Evolutionary conservation across 1,284 basidiomycete species (phyloP).

Genomic region (Termitomyces sp.): DNA sequence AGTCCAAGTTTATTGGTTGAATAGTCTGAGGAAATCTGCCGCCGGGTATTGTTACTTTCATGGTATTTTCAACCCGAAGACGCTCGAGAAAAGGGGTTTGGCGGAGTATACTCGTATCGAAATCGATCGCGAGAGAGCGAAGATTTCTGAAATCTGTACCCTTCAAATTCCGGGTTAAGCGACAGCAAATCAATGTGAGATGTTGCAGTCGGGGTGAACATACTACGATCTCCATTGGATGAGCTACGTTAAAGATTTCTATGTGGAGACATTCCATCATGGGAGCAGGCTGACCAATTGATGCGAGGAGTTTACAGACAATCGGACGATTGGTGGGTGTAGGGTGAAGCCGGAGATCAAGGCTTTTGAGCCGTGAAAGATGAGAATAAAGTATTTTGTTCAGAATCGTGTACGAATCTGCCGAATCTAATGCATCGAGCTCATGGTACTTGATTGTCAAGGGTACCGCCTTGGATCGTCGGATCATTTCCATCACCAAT

Average conservation of each 20-base stretch:
- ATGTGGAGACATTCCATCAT: background rate
- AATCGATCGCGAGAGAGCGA: background rate
- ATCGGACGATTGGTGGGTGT: background rate
- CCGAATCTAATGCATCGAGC: background rate
- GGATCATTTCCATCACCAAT: slow-evolving; percentile 6
- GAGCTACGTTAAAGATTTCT: no score
- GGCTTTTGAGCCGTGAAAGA: background rate
- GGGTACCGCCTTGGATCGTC: background rate
- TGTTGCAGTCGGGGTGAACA: background rate
- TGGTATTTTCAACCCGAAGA: background rate
- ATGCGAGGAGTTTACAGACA: background rate
- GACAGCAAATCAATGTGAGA: background rate
- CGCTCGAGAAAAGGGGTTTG: background rate
- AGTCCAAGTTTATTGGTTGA: background rate
- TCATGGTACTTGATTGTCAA: background rate
- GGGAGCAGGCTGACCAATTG: background rate
- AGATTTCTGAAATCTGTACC: background rate
- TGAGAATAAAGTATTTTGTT: background rate
- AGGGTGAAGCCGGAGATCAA: background rate
- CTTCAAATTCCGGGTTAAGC: background rate
- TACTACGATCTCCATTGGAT: background rate
- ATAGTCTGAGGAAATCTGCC: background rate
- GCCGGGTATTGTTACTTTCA: no score
- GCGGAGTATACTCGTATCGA: no score
- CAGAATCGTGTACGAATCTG: background rate